Percentiles rank a stretch among this genome's conserved stretches.
phyloP scores from a whole-genome alignment of 1,284 basidiomycete species.

The Cryptococcus sp. region DNA sequence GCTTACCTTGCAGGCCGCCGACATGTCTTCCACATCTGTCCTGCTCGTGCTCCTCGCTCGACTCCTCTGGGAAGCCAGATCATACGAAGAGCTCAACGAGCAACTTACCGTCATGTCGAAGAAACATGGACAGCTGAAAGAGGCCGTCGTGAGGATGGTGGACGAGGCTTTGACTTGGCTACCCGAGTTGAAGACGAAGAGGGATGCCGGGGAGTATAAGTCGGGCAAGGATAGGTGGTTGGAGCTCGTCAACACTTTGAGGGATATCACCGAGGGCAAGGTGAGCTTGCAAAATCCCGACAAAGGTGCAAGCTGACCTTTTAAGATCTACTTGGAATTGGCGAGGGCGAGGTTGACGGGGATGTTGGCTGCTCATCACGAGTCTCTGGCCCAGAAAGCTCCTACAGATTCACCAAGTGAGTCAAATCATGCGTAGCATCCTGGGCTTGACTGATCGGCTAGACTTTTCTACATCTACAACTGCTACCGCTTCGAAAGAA shows the following conservation, averaged over 20 bases:
- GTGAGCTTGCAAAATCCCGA: constrained; percentile 48
- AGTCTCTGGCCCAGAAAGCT: constrained; percentile 53
- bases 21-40: constrained; percentile 81
- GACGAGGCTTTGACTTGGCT: constrained; percentile 77
- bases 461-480: constrained; percentile 9
- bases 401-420: constrained; percentile 37
- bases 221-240: constrained; percentile 73
- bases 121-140: constrained; percentile 97
- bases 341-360: constrained; percentile 90
- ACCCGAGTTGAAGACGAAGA: constrained; percentile 55
- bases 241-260: constrained; percentile 78
- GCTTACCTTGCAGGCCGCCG: constrained; percentile 65
- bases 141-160: constrained; percentile 81
- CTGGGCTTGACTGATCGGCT: not conserved
- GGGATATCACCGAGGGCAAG: constrained; percentile 94
- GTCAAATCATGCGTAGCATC: constrained; percentile 4
- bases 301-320: not conserved
- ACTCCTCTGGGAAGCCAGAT: constrained; percentile 58
- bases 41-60: constrained; percentile 69
- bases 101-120: constrained; percentile 74
- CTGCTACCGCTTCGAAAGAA: constrained; percentile 3
- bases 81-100: constrained; percentile 66
- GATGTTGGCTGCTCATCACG: constrained; percentile 74
- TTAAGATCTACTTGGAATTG: constrained; percentile 92
- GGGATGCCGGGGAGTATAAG: constrained; percentile 45